Base-by-base conservation (phyloP, 2,329 filamentous ascomycete genomes). In the Talaromyces amestolkiae region DNA sequence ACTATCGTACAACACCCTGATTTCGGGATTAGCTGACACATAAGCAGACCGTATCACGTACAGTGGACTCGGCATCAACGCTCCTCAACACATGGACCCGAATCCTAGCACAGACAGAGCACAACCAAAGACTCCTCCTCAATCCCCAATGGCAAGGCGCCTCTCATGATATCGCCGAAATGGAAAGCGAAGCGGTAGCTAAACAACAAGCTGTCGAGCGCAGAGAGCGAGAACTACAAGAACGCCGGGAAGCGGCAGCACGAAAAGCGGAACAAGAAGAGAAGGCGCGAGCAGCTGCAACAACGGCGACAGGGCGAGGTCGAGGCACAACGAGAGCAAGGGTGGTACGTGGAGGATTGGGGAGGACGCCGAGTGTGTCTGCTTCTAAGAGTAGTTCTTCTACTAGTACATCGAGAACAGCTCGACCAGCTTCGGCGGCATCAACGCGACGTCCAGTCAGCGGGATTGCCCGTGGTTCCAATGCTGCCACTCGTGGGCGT, bases 41-140 rank as follows among this genome's bases (percentile, higher is more conserved):
- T 56, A 19, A 59, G 9, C 66, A 91, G 91, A 96, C 90, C 27
- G 93, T 98, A 41, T 90, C 90, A 63, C 86, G 86, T 68, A 97
- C 95, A 3, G 93, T 98, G 49, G 86, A 86, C 70, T 94, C 93
- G 64, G 93, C 95, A 3, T 96, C 93, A 15, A 91, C 91, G 1
- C 86, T 99, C 15, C 87, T 99, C 37, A 93, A 96, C 72, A 96
- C 93, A 17, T 99, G 94, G 94, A 96, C 93, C 9, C 89, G 93
- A 61, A 97, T 99, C 70, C 86, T 99, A 13, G 95, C 92, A 7
- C 95, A 99, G 78, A 97, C 95, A 4, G 95, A 99, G 79, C 95
- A 99, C 79, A 98, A 96, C 75, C 93, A 98, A 77, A 89, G 95
- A 27, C 83, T 99, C 60, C 89, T 99, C 53, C 84, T 98, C 54